Base-by-base conservation (phyloP, 164 flowering plant species). In the Stephania yunnanensis region DNA sequence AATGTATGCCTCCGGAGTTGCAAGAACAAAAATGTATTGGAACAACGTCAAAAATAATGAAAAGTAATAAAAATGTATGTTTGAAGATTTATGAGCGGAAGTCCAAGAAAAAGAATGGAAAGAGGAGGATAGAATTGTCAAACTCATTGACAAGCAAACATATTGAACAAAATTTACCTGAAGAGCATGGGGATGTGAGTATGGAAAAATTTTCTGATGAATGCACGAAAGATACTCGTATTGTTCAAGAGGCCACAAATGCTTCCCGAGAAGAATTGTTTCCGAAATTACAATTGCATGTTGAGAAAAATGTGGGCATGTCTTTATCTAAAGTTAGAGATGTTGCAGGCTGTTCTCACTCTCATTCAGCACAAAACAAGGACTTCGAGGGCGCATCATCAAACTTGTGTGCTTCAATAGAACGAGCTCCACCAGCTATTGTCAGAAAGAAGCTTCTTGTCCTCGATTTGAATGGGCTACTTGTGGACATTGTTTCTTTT, bases 381-480 rank as follows among this genome's bases (percentile, higher is more conserved):
- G 70, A 45, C 31, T 42, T 30, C 61, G 31, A 75, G 71, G 81
- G 69, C 63, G 77, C 55, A 42, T 31, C 17, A 9, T 45, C 50
- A n/a, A 61, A 74, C 15, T 25, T 75, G 58, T 31, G 61, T 71
- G 25, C 75, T 72, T 70, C 77, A 17, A 55, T 48, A 25, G 36
- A n/a, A 73, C 76, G 71, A 71, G 46, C 70, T 46, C 76, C 74
- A 73, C 25, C 22, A 70, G 29, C 69, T 30, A 85, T 77, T 9
- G 9, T 58, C 9, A 25, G 25, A 77, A 88, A 79, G 80, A 95
- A 90, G 71, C 92, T 95, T 79, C 90, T 95, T 68, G 77, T 95
- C 72, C 92, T 95, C 78, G 98, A 95, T 85, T 71, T 95, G 20
- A 95, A 95, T 85, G 99, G 99, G 19, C 64, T 95, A 71, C 93